A percentile compares a stretch with the other conserved stretches of the same genome.
These are phyloP conservation scores for Volvox africanus DNA, from an alignment of 139 green algal genomes.

Conservation along the genomic window DNA sequence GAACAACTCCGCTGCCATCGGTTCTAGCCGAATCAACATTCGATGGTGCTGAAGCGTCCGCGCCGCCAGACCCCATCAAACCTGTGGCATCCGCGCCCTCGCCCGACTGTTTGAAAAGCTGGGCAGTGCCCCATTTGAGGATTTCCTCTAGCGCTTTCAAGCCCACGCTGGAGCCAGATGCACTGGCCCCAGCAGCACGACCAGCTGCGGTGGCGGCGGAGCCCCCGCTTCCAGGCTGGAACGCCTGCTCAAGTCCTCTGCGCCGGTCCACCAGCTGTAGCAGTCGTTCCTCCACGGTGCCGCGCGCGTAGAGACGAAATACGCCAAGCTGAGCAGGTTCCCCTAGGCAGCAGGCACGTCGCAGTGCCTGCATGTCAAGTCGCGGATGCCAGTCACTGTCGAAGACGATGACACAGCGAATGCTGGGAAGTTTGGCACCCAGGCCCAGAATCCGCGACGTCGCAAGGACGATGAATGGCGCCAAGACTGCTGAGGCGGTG, in stretches of 20 bases:
- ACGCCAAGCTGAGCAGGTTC: slow-evolving; percentile 17
- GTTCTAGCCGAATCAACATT: not conserved
- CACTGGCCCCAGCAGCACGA: not conserved
- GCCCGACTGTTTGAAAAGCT: slow-evolving; percentile 63
- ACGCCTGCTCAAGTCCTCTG: slow-evolving; percentile 53
- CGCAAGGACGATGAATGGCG: slow-evolving; percentile 73
- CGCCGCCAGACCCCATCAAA: no score
- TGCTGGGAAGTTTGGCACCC: slow-evolving; percentile 76
- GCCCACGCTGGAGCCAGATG: not conserved
- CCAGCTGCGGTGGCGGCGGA: not conserved
- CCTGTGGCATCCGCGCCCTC: not conserved
- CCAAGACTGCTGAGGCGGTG: not conserved
- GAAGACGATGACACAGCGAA: slow-evolving; percentile 72
- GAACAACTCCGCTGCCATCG: not conserved
- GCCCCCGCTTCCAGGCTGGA: slow-evolving; percentile 56
- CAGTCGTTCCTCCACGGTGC: slow-evolving; percentile 74
- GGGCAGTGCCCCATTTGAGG: slow-evolving; percentile 66
- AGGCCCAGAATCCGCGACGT: slow-evolving; percentile 72
- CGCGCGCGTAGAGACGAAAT: slow-evolving; percentile 58
- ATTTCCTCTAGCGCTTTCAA: slow-evolving; percentile 74
- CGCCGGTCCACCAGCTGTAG: slow-evolving; percentile 62
- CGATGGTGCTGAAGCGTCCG: no score
- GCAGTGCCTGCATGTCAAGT: slow-evolving; percentile 77
- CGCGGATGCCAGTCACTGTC: slow-evolving; percentile 85
- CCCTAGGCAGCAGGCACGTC: slow-evolving; percentile 64